Percentiles rank a stretch among this genome's conserved stretches.
Conservation (phyloP, 257 asterid genomes). For the Gentiana dahurica region DNA sequence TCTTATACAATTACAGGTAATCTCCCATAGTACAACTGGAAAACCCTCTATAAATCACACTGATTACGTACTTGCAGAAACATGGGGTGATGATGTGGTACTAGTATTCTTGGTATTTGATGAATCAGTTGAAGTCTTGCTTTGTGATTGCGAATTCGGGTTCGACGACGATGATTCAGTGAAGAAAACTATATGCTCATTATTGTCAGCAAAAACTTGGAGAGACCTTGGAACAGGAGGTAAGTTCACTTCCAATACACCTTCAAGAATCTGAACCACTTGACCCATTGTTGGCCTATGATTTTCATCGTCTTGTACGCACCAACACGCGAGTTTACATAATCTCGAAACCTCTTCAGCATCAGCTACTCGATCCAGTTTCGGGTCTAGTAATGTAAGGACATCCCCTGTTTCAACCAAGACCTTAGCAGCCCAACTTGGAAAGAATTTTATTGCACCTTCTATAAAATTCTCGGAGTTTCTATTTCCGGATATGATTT, state of each 20-base stretch:
- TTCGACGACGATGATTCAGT: constrained; percentile 56
- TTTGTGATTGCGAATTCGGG: constrained; percentile 34
- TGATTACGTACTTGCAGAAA: constrained; percentile 2
- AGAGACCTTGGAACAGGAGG: constrained; percentile 45
- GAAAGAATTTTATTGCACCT: constrained; percentile 29
- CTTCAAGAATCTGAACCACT: constrained; percentile 38
- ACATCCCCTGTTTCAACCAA: constrained; percentile 24
- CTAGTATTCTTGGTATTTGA: constrained; percentile 16
- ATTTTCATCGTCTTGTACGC: constrained; percentile 38
- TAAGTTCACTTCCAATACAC: constrained; percentile 31
- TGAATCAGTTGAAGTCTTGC: constrained; percentile 30
- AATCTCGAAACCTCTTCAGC: constrained; percentile 25
- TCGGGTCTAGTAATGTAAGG: constrained; percentile 24
- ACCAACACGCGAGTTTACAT: constrained; percentile 43
- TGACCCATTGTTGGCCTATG: constrained; percentile 40
- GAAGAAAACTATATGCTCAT: constrained; percentile 52
- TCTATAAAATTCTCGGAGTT: constrained; percentile 24
- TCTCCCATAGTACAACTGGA: not conserved
- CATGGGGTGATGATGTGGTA: constrained; percentile 11
- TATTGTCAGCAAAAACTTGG: constrained; percentile 28
- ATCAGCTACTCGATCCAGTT: constrained; percentile 21
- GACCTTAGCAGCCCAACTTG: constrained; percentile 24
- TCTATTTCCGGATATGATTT: constrained; percentile 33
- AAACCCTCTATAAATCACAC: not conserved
- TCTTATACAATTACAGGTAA: not conserved